A percentile compares a stretch with the other conserved stretches of the same genome.
Conservation (phyloP, 116 monocot species). For the Posidonia oceanica region DNA sequence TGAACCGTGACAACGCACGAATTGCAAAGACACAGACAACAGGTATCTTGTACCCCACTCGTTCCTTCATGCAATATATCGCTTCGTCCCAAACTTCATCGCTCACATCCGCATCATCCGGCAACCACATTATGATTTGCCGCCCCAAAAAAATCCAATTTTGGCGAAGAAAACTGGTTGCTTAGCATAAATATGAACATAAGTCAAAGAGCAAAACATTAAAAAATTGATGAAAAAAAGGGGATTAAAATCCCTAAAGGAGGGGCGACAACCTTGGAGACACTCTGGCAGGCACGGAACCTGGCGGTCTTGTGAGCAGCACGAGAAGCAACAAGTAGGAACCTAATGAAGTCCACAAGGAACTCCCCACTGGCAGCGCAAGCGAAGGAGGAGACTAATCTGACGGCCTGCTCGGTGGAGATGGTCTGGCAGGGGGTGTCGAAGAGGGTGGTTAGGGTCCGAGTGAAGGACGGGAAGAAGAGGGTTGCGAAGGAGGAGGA, state of each 20-base stretch:
- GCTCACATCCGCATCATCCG: slow-evolving; percentile 87
- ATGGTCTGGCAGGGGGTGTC: slow-evolving; percentile 35
- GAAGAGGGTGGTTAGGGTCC: slow-evolving; percentile 52
- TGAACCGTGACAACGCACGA: slow-evolving; percentile 71
- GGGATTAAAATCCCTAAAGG: not conserved
- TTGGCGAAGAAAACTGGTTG: not conserved
- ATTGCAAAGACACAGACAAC: slow-evolving; percentile 69
- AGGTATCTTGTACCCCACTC: slow-evolving; percentile 67
- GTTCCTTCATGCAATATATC: slow-evolving; percentile 69
- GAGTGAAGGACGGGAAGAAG: slow-evolving; percentile 48
- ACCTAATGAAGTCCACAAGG: slow-evolving; percentile 49
- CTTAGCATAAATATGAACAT: not conserved
- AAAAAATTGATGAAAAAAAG: not conserved
- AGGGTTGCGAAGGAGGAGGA: slow-evolving; percentile 8
- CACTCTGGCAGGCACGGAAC: slow-evolving; percentile 79
- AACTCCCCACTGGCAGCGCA: slow-evolving; percentile 22
- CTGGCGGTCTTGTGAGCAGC: slow-evolving; percentile 45
- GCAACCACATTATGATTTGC: slow-evolving; percentile 79
- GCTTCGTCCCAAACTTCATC: slow-evolving; percentile 93
- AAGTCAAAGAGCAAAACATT: not conserved
- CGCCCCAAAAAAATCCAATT: not conserved
- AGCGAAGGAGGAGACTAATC: slow-evolving; percentile 66
- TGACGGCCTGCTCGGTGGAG: slow-evolving; percentile 42
- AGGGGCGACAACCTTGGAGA: slow-evolving; percentile 52
- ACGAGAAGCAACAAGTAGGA: slow-evolving; percentile 45